Evolutionary conservation across 495 filamentous ascomycete species (phyloP), one percentile per base, ranked within the genome.

Genomic region (Penicillium lividum): DNA sequence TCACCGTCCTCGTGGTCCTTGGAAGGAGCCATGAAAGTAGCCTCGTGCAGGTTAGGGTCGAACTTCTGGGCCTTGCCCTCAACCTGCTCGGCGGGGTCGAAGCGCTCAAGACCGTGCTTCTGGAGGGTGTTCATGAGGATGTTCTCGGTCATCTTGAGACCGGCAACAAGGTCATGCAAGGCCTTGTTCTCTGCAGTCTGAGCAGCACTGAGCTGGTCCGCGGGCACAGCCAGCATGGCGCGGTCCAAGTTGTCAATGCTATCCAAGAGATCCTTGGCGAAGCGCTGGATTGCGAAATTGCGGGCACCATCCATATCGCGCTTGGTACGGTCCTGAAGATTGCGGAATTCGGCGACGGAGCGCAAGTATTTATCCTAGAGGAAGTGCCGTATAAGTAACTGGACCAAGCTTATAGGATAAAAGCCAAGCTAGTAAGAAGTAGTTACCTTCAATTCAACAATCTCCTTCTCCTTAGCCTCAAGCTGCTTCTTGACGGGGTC

Each of bases 201-300:
- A 11, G 73, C 45, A 42, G 81, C 65, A 18, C 71, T 74, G 60
- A 95, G 82, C 73, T 88, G 87, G 28, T 90, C 87, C 44, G 82
- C 67, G 43, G 91, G 86, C 53, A 97, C 94, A 54, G 85, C 89
- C 50, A 78, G 63, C 40, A 98, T 83, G 48, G 94, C 94, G 59
- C 92, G 91, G 74, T 98, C 94, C 51, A 98, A 86, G 81, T 97
- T 98, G 80, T 98, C 94, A 71, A 98, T 86, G 67, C 82, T 87
- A 65, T 98, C 94, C 53, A 98, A 82, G 42, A 98, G 87, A 75
- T 98, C 94, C 70, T 89, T 86, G 68, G 93, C 91, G 77, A 98
- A 98, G 53, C 86, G 84, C 72, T 96, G 91, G 71, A 98, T 92
- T 57, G 95, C 95, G 65, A 93, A 98, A 78, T 95, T 90, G 59